These are phyloP conservation scores for Lactarius hengduanensis DNA, from an alignment of 768 basidiomycete genomes.

Conservation along the genomic window DNA sequence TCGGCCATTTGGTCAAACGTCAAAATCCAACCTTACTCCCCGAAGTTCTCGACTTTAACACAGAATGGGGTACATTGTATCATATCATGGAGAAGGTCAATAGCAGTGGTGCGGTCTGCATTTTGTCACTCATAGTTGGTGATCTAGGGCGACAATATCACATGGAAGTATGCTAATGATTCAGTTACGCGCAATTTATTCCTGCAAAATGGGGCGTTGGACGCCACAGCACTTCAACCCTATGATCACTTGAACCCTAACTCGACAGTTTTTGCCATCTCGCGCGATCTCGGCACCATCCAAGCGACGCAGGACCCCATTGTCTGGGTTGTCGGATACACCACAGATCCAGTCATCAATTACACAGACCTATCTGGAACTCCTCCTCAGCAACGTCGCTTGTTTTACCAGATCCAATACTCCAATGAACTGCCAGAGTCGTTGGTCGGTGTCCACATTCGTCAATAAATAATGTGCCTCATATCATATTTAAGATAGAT, in stretches of 20 bases:
- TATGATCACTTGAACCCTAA: background rate
- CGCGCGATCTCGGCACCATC: slow-evolving; percentile 33
- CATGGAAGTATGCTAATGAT: slow-evolving; percentile 24
- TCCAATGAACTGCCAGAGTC: slow-evolving; percentile 30
- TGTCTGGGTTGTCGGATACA: slow-evolving; percentile 34
- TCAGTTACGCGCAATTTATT: slow-evolving; percentile 27
- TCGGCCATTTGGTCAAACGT: slow-evolving; percentile 25
- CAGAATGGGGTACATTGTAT: slow-evolving; percentile 28
- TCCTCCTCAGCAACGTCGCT: slow-evolving; percentile 42
- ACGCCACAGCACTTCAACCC: slow-evolving; percentile 1
- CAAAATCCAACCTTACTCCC: background rate
- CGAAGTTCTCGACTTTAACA: slow-evolving; percentile 12
- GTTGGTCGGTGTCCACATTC: slow-evolving; percentile 17
- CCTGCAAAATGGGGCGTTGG: slow-evolving; percentile 22
- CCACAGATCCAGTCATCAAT: slow-evolving; percentile 31
- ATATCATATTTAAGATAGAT: slow-evolving; percentile 37
- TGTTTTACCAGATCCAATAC: slow-evolving; percentile 44
- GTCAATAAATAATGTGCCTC: background rate
- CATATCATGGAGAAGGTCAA: slow-evolving; percentile 24
- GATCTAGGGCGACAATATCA: slow-evolving; percentile 17
- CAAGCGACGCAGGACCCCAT: slow-evolving; percentile 25
- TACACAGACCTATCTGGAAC: slow-evolving; percentile 39
- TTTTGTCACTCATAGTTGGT: background rate
- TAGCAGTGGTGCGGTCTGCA: background rate
- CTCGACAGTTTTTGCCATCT: slow-evolving; percentile 30